Percentiles rank a stretch among this genome's conserved stretches.
Evolutionary conservation across 2,329 filamentous ascomycete genomes (phyloP).

Genomic region (Didymella keratinophila): DNA sequence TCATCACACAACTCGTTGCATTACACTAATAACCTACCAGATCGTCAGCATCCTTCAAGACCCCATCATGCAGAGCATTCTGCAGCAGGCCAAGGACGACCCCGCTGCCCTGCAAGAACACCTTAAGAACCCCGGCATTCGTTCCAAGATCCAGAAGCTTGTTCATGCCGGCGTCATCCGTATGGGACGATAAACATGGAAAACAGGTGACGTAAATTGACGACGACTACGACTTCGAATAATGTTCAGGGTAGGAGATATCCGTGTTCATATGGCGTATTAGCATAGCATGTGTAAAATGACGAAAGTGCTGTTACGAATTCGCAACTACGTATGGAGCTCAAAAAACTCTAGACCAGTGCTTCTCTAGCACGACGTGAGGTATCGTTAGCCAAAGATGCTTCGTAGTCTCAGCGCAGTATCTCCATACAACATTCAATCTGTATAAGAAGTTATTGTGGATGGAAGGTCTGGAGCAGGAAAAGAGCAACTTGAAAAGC

Average conservation of each 20-base stretch:
- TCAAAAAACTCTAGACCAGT: too few species aligned
- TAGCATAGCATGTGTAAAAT: conserved; percentile 34
- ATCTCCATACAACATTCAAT: too few species aligned
- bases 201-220: conserved; percentile 5
- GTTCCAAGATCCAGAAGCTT: conserved; percentile 91
- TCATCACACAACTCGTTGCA: too few species aligned
- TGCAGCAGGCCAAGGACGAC: conserved; percentile 94
- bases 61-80: conserved; percentile 95
- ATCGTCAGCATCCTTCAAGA: conserved; percentile 94
- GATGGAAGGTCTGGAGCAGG: too few species aligned
- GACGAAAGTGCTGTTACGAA: conserved; percentile 1
- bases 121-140: conserved; percentile 89
- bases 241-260: conserved; percentile 8
- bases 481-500: too few species aligned
- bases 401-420: too few species aligned
- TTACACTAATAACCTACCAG: conserved; percentile 44
- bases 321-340: too few species aligned
- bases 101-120: conserved; percentile 94
- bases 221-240: conserved; percentile 22
- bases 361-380: too few species aligned
- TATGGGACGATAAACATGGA: conserved; percentile 62
- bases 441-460: too few species aligned
- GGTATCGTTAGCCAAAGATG: too few species aligned
- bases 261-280: conserved; percentile 21
- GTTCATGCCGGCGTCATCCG: conserved; percentile 92